Base-by-base conservation (phyloP, 2,329 filamentous ascomycete species). In the Emmonsiellopsis sp. region DNA sequence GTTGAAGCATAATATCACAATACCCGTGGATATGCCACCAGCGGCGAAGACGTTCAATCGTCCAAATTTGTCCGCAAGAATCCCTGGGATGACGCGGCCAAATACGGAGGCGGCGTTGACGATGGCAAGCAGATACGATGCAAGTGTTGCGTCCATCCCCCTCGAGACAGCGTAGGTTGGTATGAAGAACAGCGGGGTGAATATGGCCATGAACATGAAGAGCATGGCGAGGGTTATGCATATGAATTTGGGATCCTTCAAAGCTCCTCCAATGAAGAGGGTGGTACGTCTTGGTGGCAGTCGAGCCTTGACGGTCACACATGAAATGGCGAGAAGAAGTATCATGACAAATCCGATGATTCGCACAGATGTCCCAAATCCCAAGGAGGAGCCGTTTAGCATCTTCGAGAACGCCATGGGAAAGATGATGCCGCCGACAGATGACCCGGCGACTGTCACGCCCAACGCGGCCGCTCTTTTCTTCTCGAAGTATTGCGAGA, bases 331-430 rank as follows among this genome's bases (percentile, higher is more conserved):
- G 26, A 78, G 57, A 7, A 77, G 54, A 0, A 70, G 71, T 1
- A 79, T 56, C 55, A 78, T 74, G 52, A 79, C 61, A 54, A 82
- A 81, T 1, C 73, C 80, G 11, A 79, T 67, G 41, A 79, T 67
- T 3, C 79, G 70, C 0, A 81, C 72, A 0, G 76, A 68, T 79
- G 80, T 82, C 26, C 70, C 74, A 54, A 81, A 76, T 4, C 73
- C 70, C 10, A 83, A 58, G 0, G 55, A 55, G 0, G 70, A 63
- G 26, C 62, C 62, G 52, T 76, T 75, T 15, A 82, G 65, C 62
- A 82, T 67, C 55, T 74, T 73, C 48, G 73, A 76, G 42, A 77
- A 63, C 54, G 59, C 57, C 41, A 76, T 67, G 10, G 79, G 79
- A 41, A 80, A 75, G 26, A 82, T 65, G 38, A 83, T 66, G 7